Conservation (phyloP, 2,329 filamentous ascomycete species). For the Pestalotiopsis sp. region DNA sequence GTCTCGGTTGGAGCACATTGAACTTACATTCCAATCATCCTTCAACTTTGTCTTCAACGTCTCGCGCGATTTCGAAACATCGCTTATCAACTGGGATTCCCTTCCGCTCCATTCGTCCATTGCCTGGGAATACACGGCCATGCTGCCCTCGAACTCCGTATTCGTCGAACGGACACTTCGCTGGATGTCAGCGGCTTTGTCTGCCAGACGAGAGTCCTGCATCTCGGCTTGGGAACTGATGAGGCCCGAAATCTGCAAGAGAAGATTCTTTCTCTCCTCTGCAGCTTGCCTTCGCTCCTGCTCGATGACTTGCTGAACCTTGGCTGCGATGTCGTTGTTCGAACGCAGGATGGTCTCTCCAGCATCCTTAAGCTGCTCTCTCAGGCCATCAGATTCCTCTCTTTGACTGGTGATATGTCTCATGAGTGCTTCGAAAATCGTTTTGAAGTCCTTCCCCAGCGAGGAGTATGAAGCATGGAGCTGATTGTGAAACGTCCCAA, state of each 20-base stretch:
- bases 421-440: slow-evolving; percentile 78
- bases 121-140: slow-evolving; percentile 65
- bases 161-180: slow-evolving; percentile 66
- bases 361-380: slow-evolving; percentile 70
- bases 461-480: slow-evolving; percentile 82
- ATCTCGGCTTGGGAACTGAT: slow-evolving; percentile 72
- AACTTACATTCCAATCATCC: slow-evolving; percentile 77
- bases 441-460: slow-evolving; percentile 83
- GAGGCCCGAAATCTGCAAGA: slow-evolving; percentile 75
- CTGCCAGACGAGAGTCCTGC: slow-evolving; percentile 70
- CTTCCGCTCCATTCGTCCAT: slow-evolving; percentile 75
- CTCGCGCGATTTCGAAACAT: slow-evolving; percentile 73
- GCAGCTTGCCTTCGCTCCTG: slow-evolving; percentile 75
- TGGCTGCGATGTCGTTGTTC: slow-evolving; percentile 64
- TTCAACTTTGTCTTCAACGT: slow-evolving; percentile 79
- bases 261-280: slow-evolving; percentile 70
- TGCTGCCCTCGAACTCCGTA: slow-evolving; percentile 63
- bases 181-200: slow-evolving; percentile 62
- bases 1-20: slow-evolving; percentile 39
- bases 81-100: slow-evolving; percentile 68
- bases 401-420: slow-evolving; percentile 75
- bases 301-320: slow-evolving; percentile 68
- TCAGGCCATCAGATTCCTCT: slow-evolving; percentile 71
- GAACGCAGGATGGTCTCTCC: slow-evolving; percentile 68
- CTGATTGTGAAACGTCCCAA: slow-evolving; percentile 80